phyloP scores from a whole-genome alignment of 495 filamentous ascomycete genomes.

The Geopyxis carbonaria region DNA sequence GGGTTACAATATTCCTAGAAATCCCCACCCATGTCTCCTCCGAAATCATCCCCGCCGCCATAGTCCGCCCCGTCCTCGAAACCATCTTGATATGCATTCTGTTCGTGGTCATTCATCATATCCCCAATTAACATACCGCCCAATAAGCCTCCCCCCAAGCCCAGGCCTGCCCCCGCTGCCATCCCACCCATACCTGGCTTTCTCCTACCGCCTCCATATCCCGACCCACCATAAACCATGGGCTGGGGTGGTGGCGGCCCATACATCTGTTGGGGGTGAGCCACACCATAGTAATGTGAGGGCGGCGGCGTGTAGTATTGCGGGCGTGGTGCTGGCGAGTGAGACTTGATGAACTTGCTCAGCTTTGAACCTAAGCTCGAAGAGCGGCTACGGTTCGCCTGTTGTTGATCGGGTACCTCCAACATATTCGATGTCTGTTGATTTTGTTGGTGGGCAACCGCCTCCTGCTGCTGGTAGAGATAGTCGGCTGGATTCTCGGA shows the following conservation, averaged over 20 bases:
- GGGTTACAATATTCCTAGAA: too few species aligned
- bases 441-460: neutral
- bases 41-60: constrained; percentile 7
- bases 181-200: constrained; percentile 8
- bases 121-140: constrained; percentile 18
- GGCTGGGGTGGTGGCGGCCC: constrained; percentile 8
- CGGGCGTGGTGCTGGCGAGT: constrained; percentile 3
- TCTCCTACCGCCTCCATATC: constrained; percentile 3
- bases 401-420: constrained; percentile 10
- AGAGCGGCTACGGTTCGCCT: too few species aligned
- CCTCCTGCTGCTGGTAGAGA: constrained; percentile 4
- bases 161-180: constrained; percentile 22
- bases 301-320: neutral
- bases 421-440: constrained; percentile 4
- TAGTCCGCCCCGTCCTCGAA: constrained; percentile 22
- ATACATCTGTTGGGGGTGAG: constrained; percentile 2
- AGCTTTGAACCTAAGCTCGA: constrained; percentile 1
- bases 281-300: constrained; percentile 6
- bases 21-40: too few species aligned
- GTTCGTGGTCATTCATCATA: constrained; percentile 9
- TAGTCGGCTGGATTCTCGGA: constrained; percentile 1
- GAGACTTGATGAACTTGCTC: constrained; percentile 13
- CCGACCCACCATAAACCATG: too few species aligned
- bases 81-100: constrained; percentile 17
- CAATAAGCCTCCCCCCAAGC: constrained; percentile 24